phyloP scores from a whole-genome alignment of 2,329 filamentous ascomycete species.

The Aspergillus pseudoglaucus region DNA sequence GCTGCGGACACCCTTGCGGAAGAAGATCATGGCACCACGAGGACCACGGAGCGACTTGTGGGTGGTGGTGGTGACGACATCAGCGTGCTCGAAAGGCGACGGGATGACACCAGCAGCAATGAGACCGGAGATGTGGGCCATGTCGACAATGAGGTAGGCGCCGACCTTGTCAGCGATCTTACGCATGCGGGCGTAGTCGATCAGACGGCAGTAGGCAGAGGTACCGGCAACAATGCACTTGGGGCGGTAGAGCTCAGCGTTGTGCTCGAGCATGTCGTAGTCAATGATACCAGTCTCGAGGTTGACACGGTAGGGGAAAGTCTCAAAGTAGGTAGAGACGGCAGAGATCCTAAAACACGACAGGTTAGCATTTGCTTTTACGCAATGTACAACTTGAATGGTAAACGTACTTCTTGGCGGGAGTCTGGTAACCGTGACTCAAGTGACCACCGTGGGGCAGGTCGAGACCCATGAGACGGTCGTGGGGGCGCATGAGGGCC shows the following conservation, averaged over 20 bases:
- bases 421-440: slow-evolving; percentile 95
- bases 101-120: slow-evolving; percentile 88
- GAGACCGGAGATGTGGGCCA: slow-evolving; percentile 94
- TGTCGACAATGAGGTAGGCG: slow-evolving; percentile 89
- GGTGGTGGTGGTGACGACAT: slow-evolving; percentile 95
- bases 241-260: slow-evolving; percentile 82
- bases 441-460: slow-evolving; percentile 94
- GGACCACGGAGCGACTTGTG: slow-evolving; percentile 96
- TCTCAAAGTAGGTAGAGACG: slow-evolving; percentile 98
- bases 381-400: neutral
- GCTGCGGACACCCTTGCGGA: slow-evolving; percentile 80
- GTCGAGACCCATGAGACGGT: slow-evolving; percentile 94
- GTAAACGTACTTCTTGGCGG: slow-evolving; percentile 66
- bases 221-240: slow-evolving; percentile 94
- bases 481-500: slow-evolving; percentile 85
- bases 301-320: slow-evolving; percentile 86
- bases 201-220: slow-evolving; percentile 90
- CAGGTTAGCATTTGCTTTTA: neutral
- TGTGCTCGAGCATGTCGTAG: slow-evolving; percentile 83
- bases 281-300: slow-evolving; percentile 89
- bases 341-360: slow-evolving; percentile 67
- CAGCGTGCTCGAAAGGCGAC: slow-evolving; percentile 79
- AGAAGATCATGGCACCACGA: slow-evolving; percentile 97
- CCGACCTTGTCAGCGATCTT: slow-evolving; percentile 85
- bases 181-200: slow-evolving; percentile 90